Evolutionary conservation across 2,329 filamentous ascomycete species (phyloP).

Genomic region (Hymenoscyphus linearis): DNA sequence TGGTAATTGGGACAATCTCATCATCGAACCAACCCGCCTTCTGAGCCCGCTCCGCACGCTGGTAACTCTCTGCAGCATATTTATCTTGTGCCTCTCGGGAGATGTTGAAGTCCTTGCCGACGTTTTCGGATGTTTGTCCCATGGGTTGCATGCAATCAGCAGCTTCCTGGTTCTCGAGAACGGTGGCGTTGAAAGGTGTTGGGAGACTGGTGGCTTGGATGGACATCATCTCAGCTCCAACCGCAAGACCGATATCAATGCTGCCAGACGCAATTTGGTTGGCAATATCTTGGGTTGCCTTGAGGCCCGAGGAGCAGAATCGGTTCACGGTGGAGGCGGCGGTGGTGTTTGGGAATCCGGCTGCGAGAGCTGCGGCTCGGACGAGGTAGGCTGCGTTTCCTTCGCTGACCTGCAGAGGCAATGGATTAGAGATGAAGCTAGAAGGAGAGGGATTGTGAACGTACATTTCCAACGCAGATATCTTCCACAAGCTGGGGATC

Average conservation of each 20-base stretch:
- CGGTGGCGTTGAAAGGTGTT: slow-evolving; percentile 36
- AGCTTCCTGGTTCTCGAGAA: slow-evolving; percentile 65
- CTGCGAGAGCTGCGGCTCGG: slow-evolving; percentile 81
- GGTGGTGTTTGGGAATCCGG: slow-evolving; percentile 78
- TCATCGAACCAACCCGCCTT: slow-evolving; percentile 80
- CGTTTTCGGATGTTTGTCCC: slow-evolving; percentile 86
- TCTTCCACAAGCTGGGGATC: slow-evolving; percentile 82
- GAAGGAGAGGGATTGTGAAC: slow-evolving; percentile 24
- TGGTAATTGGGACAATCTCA: slow-evolving; percentile 80
- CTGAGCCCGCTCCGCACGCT: slow-evolving; percentile 81
- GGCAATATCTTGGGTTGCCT: slow-evolving; percentile 87
- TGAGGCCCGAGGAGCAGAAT: slow-evolving; percentile 88
- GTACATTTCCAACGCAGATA: slow-evolving; percentile 86
- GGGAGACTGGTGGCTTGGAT: slow-evolving; percentile 78
- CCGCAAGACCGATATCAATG: slow-evolving; percentile 90
- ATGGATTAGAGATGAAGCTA: background rate
- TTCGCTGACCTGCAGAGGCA: slow-evolving; percentile 50
- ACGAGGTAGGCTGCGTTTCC: slow-evolving; percentile 92
- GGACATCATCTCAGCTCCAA: slow-evolving; percentile 96
- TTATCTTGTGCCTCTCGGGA: slow-evolving; percentile 69
- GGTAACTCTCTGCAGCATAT: slow-evolving; percentile 83
- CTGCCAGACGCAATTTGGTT: slow-evolving; percentile 86
- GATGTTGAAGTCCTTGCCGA: slow-evolving; percentile 80
- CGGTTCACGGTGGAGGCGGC: slow-evolving; percentile 83
- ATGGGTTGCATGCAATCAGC: slow-evolving; percentile 82